Conservation (phyloP, 2,329 filamentous ascomycete species). For the Monosporascus sp. region DNA sequence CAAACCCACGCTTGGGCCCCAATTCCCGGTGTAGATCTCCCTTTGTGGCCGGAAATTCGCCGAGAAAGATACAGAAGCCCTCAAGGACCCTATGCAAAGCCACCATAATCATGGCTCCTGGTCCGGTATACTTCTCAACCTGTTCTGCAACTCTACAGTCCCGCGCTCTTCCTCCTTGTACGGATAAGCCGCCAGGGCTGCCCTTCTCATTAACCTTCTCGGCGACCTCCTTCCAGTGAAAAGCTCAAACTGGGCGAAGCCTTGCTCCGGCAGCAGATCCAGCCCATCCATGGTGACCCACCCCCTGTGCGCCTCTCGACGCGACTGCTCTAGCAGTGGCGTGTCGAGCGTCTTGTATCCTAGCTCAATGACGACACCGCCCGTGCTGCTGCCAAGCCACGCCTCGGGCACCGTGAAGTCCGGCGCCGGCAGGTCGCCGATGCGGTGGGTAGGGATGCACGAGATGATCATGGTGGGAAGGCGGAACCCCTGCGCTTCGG, state of each 20-base stretch:
- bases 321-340: constrained; percentile 63
- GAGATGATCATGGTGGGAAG: constrained; percentile 70
- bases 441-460: constrained; percentile 66
- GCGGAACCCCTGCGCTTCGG: constrained; percentile 42
- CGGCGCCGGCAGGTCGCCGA: constrained; percentile 58
- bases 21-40: too few species aligned
- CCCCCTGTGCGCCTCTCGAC: constrained; percentile 50
- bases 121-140: too few species aligned
- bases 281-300: constrained; percentile 75
- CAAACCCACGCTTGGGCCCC: too few species aligned
- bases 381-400: constrained; percentile 68
- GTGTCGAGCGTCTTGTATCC: constrained; percentile 71
- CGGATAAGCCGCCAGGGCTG: constrained; percentile 46
- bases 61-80: too few species aligned
- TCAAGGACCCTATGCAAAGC: too few species aligned
- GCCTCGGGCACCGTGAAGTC: constrained; percentile 63
- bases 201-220: constrained; percentile 63
- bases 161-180: constrained; percentile 21
- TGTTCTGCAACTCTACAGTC: too few species aligned
- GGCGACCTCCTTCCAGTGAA: constrained; percentile 70
- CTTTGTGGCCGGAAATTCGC: too few species aligned
- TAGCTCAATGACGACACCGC: constrained; percentile 70
- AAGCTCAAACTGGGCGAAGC: constrained; percentile 75
- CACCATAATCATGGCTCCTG: too few species aligned
- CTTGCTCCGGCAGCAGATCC: constrained; percentile 72